Conservation (phyloP, 306 rosid genomes). For the Sesbania bispinosa region DNA sequence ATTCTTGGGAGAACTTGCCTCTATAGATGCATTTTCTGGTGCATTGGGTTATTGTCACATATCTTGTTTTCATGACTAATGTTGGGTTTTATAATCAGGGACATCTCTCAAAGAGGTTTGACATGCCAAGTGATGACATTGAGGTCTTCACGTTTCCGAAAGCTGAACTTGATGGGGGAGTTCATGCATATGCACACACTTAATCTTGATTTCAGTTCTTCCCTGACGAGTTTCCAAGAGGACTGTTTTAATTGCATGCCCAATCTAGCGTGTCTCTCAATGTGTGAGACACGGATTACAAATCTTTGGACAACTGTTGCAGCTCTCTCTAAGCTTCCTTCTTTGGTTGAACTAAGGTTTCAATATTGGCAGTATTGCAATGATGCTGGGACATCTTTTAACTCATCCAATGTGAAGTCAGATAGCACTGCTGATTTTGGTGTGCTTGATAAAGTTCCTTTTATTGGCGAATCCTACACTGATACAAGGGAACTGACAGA, state of each 20-base stretch:
- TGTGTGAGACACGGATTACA: constrained; percentile 76
- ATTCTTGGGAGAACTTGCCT: constrained; percentile 25
- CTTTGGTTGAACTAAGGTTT: constrained; percentile 73
- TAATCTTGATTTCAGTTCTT: constrained; percentile 71
- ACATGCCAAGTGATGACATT: constrained; percentile 64
- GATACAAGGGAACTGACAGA: constrained; percentile 35
- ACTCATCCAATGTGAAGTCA: constrained; percentile 44
- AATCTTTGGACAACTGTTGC: constrained; percentile 88
- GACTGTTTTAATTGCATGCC: constrained; percentile 85
- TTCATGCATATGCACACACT: constrained; percentile 66
- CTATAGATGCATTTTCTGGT: constrained; percentile 11
- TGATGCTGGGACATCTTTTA: constrained; percentile 45
- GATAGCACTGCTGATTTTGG: constrained; percentile 35
- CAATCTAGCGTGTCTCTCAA: constrained; percentile 58
- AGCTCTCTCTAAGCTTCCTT: constrained; percentile 72
- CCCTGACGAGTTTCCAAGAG: constrained; percentile 60
- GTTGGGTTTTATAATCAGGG: constrained; percentile 44
- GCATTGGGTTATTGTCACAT: constrained; percentile 3
- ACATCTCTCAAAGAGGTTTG: constrained; percentile 68
- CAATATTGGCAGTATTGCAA: constrained; percentile 64
- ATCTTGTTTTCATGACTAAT: constrained; percentile 21
- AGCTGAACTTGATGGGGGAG: constrained; percentile 69
- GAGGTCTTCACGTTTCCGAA: constrained; percentile 64
- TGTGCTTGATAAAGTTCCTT: constrained; percentile 37
- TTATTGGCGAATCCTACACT: constrained; percentile 30